These are phyloP conservation scores for Hylodesmum podocarpum DNA, from an alignment of 306 rosid genomes.

Conservation along the genomic window DNA sequence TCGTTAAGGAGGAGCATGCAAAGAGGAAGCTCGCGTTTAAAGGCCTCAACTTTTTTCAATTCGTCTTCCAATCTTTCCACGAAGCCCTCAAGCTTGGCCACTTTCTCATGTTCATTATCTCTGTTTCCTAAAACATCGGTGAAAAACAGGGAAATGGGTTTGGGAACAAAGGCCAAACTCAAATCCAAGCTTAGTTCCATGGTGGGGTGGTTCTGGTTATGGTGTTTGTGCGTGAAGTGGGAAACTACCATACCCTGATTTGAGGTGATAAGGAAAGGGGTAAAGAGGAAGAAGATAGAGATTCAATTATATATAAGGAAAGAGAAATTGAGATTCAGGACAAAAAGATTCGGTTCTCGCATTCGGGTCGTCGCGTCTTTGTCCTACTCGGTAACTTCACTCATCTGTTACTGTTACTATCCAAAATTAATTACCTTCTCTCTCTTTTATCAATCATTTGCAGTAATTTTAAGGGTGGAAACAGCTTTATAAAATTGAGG, in stretches of 20 bases:
- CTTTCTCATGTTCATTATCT: constrained; percentile 35
- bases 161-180: constrained; percentile 51
- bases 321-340: constrained; percentile 58
- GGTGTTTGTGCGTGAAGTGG: background rate
- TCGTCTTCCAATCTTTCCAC: constrained; percentile 64
- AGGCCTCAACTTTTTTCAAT: constrained; percentile 63
- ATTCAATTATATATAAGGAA: constrained; percentile 24
- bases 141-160: constrained; percentile 53
- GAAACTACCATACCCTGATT: constrained; percentile 16
- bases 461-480: too few relatives aligned
- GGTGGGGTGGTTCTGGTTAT: background rate
- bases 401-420: background rate
- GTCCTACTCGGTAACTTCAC: constrained; percentile 27
- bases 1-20: constrained; percentile 65
- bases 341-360: constrained; percentile 46
- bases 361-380: constrained; percentile 74
- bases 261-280: constrained; percentile 35
- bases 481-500: too few relatives aligned
- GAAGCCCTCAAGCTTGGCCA: constrained; percentile 49
- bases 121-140: constrained; percentile 35
- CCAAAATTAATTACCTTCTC: background rate
- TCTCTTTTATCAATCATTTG: too few relatives aligned
- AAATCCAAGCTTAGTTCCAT: constrained; percentile 70
- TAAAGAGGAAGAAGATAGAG: constrained; percentile 20
- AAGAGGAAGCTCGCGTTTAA: constrained; percentile 89